Base-by-base conservation (phyloP, 2,329 filamentous ascomycete species). In the Thielaviopsis ethacetica region DNA sequence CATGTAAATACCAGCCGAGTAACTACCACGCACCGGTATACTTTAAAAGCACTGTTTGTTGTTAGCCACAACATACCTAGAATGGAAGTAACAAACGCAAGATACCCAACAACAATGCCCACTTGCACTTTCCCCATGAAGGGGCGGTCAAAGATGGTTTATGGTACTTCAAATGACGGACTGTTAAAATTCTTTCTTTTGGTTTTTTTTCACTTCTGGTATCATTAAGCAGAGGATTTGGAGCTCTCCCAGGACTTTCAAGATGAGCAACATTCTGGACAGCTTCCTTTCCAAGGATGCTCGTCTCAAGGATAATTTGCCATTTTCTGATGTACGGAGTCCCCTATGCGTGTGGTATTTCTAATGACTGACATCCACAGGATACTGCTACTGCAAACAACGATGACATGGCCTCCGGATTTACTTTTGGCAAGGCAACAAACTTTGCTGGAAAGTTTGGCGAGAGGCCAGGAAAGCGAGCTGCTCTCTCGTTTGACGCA, bases 401-500 rank as follows among this genome's bases (percentile, higher is more conserved):
- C 19, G 51, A 56, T 15, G 54, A 59, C 24, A 10, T 51, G 6
- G 17, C 52, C 10, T 19, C 60, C n/a, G 60, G 54, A 12, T 62
- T 62, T 34, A 57, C 51, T 19, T 62, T 62, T 38, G 54, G 41
- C 22, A 59, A 59, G 30, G 54, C 60, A n/a, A 54, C 60, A 19
- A 56, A 59, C 21, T 53, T 61, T 54, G 60, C 60, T 53, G 60
- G 60, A 44, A 57, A 57, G 34, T 61, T 59, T 27, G 57, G 60
- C 5, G 54, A 56, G 10, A 22, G 44, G 19, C 57, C 57, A 15
- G 50, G 57, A n/a, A 58, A 41, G 38, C 30, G 57, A 5, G 38
- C 52, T 17, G 50, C 57, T 10, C 49, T 54, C 1, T 22, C 38
- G 5, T 58, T 58, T 58, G 57, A 54, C 22, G 24, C 19, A 4